Conservation (phyloP, 345 rosid genomes). For the Salix koriyanagi region DNA sequence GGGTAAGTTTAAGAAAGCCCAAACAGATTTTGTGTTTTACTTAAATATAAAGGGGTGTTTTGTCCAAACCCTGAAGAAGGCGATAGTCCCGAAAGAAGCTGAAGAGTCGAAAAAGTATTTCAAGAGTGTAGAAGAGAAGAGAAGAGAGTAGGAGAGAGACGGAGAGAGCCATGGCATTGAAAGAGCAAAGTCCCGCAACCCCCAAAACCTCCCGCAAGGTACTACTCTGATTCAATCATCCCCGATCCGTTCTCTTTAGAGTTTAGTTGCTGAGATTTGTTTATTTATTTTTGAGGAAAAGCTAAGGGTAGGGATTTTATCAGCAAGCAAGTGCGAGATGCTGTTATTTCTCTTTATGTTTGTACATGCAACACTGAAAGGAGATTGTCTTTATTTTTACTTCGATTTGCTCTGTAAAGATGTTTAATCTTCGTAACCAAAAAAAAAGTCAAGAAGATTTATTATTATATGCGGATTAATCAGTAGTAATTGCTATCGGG, state of each 20-base stretch:
- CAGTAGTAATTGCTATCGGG: too few relatives aligned
- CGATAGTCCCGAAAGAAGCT: neutral
- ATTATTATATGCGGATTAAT: too few relatives aligned
- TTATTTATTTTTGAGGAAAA: neutral
- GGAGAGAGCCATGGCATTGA: neutral
- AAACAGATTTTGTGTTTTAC: neutral
- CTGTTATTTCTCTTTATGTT: neutral
- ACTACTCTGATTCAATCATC: neutral
- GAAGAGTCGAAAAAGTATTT: neutral
- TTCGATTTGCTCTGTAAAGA: neutral
- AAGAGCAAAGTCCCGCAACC: slow-evolving; percentile 10
- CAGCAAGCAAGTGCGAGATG: neutral
- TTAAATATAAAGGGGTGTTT: neutral
- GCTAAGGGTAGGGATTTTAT: neutral
- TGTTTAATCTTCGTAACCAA: too few relatives aligned
- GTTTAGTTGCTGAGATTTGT: neutral
- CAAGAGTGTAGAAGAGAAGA: neutral
- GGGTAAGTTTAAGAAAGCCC: neutral
- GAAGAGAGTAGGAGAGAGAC: neutral
- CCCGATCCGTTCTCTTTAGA: neutral
- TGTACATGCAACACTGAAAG: neutral
- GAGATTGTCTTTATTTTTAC: neutral
- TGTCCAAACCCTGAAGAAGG: neutral
- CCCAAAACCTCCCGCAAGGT: slow-evolving; percentile 24
- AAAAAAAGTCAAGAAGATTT: too few relatives aligned